Percentiles rank a stretch among this genome's conserved stretches.
phyloP scores from a whole-genome alignment of 2,329 filamentous ascomycete genomes.

The Periconia sp. region DNA sequence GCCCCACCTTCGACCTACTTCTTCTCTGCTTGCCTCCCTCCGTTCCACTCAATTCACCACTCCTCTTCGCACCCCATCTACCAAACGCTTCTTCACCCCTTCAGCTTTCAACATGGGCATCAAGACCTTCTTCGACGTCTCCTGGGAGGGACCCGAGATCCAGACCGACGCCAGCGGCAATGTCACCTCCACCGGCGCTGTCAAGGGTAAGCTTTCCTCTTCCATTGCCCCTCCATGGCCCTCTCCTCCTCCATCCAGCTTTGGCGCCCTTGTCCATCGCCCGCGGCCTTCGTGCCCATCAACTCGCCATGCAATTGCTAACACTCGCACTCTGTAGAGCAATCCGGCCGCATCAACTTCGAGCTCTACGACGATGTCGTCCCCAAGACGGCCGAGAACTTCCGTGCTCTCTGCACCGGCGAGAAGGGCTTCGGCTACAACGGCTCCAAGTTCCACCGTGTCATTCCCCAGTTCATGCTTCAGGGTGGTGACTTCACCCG shows the following conservation, averaged over 20 bases:
- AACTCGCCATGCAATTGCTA: slow-evolving; percentile 15
- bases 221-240: slow-evolving; percentile 8
- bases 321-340: slow-evolving; percentile 53
- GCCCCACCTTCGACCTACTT: slow-evolving; percentile 37
- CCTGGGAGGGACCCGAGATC: slow-evolving; percentile 72
- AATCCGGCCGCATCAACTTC: slow-evolving; percentile 82
- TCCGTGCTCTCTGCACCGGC: slow-evolving; percentile 78
- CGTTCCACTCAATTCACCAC: slow-evolving; percentile 31
- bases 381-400: slow-evolving; percentile 86
- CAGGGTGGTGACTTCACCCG: slow-evolving; percentile 96
- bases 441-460: slow-evolving; percentile 85
- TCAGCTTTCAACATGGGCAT: slow-evolving; percentile 74
- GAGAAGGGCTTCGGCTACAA: slow-evolving; percentile 83
- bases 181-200: slow-evolving; percentile 43
- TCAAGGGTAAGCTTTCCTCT: slow-evolving; percentile 61
- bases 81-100: slow-evolving; percentile 60
- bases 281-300: slow-evolving; percentile 4
- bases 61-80: slow-evolving; percentile 38
- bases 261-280: background rate
- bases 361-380: slow-evolving; percentile 82
- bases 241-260: slow-evolving; percentile 13
- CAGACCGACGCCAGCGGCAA: slow-evolving; percentile 61
- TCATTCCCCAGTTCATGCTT: slow-evolving; percentile 93
- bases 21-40: slow-evolving; percentile 34
- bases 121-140: slow-evolving; percentile 74